phyloP scores from a whole-genome alignment of 2,329 filamentous ascomycete species.

The Verticillium isaacii region DNA sequence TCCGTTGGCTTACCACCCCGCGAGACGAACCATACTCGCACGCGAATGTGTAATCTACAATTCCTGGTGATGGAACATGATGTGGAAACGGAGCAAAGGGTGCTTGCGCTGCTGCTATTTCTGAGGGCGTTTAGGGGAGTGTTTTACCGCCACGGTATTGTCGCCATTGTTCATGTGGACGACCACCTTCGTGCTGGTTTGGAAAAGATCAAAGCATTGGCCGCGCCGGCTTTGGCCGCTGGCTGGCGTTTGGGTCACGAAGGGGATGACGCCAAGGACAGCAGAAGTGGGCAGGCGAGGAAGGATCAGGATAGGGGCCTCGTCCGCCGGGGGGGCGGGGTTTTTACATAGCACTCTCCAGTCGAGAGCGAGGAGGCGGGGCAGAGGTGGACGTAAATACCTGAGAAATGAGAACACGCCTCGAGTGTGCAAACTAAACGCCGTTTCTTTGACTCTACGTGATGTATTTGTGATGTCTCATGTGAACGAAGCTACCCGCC shows the following conservation, averaged over 20 bases:
- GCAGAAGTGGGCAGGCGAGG: not conserved
- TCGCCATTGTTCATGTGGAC: not conserved
- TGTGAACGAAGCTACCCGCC: not conserved
- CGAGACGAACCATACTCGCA: not conserved
- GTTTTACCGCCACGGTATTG: not conserved
- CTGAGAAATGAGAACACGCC: not conserved
- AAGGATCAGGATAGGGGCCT: too few species aligned
- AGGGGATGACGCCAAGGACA: not conserved
- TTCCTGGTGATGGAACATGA: not conserved
- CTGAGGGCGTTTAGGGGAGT: not conserved
- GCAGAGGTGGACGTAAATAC: not conserved
- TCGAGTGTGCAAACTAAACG: not conserved
- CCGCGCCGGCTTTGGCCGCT: not conserved
- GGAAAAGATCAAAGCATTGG: not conserved
- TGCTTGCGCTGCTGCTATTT: not conserved
- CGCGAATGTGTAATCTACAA: conserved; percentile 1
- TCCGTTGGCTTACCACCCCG: not conserved
- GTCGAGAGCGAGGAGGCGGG: not conserved
- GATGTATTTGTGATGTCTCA: not conserved
- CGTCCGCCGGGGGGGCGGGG: not conserved
- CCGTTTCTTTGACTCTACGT: not conserved
- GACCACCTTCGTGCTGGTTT: not conserved
- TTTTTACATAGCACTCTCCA: not conserved
- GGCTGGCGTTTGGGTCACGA: not conserved
- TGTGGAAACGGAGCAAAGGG: not conserved